Evolutionary conservation across 129 eudicot genomes (phyloP), one percentile per base, ranked within the genome.

Genomic region (Flaveria brownii): DNA sequence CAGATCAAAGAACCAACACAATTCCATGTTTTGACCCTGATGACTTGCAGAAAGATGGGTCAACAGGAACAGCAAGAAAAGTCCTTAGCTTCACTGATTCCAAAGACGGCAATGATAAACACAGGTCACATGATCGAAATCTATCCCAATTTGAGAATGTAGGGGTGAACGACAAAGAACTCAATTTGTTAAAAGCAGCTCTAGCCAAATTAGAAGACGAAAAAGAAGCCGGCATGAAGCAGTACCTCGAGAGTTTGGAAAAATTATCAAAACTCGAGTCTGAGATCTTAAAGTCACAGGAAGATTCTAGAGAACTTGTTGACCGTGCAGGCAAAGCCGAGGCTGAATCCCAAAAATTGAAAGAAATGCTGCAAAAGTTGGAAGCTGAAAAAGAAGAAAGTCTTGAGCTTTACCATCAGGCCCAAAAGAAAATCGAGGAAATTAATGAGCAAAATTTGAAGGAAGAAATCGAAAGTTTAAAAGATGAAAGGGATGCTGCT

Each of bases 361-460:
- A 63, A 16, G 69, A 15, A 15, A 30, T 28, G 69, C 69, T 63
- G 46, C 69, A 63, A 16, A 63, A n/a, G 1, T 68, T 92, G n/a
- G 90, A 90, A 88, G 83, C 86, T 50, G 96, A 92, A 82, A 92
- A 83, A 76, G 93, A 85, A 66, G 87, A 78, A 72, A 86, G 76
- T 68, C 84, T 92, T 64, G 57, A 70, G 63, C 84, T 86, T 41
- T 86, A 89, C 77, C 88, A 84, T 20, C 28, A 72, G 69, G 88
- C 86, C 2, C 75, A 84, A 56, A 88, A 86, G 20, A 85, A 73
- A 67, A 67, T 67, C 3, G 51, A 26, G 46, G 84, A 77, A 77
- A 87, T 84, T 26, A 91, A 92, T 68, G 78, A 85, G 11, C 70
- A 64, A 65, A 33, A 73, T n/a, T 56, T 92, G 70, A 84, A 79